These are phyloP conservation scores for Geosmithia putterillii DNA, from an alignment of 2,329 filamentous ascomycete genomes.

Conservation along the genomic window DNA sequence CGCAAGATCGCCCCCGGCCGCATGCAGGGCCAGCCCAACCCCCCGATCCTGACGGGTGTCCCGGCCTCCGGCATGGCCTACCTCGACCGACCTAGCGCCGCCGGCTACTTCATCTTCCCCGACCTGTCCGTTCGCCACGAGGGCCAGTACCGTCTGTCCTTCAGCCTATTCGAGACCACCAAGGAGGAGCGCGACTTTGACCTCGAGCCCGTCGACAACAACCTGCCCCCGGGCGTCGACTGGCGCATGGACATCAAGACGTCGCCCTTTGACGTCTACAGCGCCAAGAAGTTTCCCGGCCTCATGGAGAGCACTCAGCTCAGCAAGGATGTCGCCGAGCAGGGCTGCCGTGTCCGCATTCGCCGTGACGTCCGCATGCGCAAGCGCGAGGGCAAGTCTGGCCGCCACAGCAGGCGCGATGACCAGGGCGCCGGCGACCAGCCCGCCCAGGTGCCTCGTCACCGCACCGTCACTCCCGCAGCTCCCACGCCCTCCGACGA, in stretches of 20 bases:
- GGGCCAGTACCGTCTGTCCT: slow-evolving; percentile 80
- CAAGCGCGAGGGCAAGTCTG: slow-evolving; percentile 61
- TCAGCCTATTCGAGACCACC: slow-evolving; percentile 87
- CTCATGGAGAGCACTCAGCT: slow-evolving; percentile 79
- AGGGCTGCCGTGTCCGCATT: slow-evolving; percentile 93
- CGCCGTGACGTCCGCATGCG: slow-evolving; percentile 89
- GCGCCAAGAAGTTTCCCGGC: slow-evolving; percentile 97
- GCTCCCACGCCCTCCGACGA: slow-evolving; percentile 10
- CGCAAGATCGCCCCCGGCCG: slow-evolving; percentile 74
- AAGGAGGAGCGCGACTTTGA: slow-evolving; percentile 77
- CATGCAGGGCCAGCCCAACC: slow-evolving; percentile 53
- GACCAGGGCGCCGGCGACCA: too few relatives aligned
- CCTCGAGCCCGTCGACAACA: slow-evolving; percentile 28
- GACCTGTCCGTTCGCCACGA: slow-evolving; percentile 94
- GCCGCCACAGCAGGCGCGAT: slow-evolving; percentile 46
- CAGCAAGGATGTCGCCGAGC: slow-evolving; percentile 86
- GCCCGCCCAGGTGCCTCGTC: slow-evolving; percentile 23
- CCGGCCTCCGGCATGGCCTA: slow-evolving; percentile 95
- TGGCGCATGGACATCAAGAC: slow-evolving; percentile 89
- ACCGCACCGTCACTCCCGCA: slow-evolving; percentile 21
- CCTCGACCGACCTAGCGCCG: slow-evolving; percentile 68
- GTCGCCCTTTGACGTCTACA: slow-evolving; percentile 75
- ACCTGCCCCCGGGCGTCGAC: slow-evolving; percentile 49
- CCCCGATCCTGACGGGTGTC: slow-evolving; percentile 83
- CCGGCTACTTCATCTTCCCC: slow-evolving; percentile 94